Evolutionary conservation across 2,329 filamentous ascomycete genomes (phyloP).

Genomic region (Fusarium circinatum): DNA sequence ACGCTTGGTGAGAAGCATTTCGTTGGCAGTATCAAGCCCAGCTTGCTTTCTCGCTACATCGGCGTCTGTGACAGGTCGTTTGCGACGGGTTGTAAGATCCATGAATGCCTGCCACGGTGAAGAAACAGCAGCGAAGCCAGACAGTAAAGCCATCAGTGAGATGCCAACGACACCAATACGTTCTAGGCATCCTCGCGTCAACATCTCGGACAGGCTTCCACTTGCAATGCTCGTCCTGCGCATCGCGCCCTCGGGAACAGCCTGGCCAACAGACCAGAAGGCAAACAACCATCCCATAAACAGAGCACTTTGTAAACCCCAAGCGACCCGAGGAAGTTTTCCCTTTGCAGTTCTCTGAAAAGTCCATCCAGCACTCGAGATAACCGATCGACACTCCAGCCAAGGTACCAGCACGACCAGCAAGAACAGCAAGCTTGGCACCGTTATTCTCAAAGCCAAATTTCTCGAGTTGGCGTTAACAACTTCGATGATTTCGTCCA

Average conservation of each 20-base stretch:
- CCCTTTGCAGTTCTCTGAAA: conserved; percentile 68
- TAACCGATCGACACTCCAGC: conserved; percentile 77
- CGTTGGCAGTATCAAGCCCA: conserved; percentile 79
- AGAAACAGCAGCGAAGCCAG: conserved; percentile 89
- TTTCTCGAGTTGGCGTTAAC: conserved; percentile 74
- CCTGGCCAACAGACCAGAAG: conserved; percentile 81
- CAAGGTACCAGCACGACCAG: conserved; percentile 81
- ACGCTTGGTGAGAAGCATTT: conserved; percentile 81
- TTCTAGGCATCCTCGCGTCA: conserved; percentile 68
- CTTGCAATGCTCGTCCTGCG: conserved; percentile 37
- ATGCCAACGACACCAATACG: conserved; percentile 87
- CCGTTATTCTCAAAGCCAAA: conserved; percentile 73
- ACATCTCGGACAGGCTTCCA: conserved; percentile 49
- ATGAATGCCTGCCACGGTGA: conserved; percentile 87
- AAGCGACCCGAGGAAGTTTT: conserved; percentile 67
- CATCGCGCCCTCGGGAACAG: conserved; percentile 60
- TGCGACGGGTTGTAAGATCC: conserved; percentile 61
- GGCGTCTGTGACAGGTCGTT: conserved; percentile 73
- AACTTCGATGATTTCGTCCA: conserved; percentile 84
- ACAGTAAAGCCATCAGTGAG: conserved; percentile 86
- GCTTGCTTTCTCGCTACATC: conserved; percentile 82
- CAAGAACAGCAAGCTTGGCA: conserved; percentile 76
- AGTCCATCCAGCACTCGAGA: conserved; percentile 67
- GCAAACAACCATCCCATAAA: conserved; percentile 75
- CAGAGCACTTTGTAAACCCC: conserved; percentile 69